Base-by-base conservation (phyloP, 148 eudicot species). In the Chenopodium quinoa region DNA sequence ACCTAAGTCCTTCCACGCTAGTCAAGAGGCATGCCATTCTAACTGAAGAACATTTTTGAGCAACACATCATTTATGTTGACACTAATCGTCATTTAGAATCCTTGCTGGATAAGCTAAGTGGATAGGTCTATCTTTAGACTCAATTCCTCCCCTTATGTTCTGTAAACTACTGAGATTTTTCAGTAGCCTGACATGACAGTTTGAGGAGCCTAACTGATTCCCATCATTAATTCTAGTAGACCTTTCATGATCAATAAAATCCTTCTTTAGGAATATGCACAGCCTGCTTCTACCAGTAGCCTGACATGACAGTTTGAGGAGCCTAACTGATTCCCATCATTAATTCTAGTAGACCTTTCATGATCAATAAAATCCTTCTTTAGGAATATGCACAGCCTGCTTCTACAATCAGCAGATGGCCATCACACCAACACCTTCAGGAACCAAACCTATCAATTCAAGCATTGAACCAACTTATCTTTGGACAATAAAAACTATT, bases 1-100 rank as follows among this genome's bases (percentile, higher is more conserved):
- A 50, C 54, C 54, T 9, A 1, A 50, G 54, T 12, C 54, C 54
- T 50, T 50, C 54, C 54, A 9, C 52, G 22, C 31, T 13, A 29
- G 20, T 50, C 71, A 65, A 31, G 20, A 48, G 22, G 31, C 17
- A 23, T 13, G 29, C 64, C n/a, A 12, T 79, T 68, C 56, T 6
- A 52, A 50, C 37, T n/a, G 11, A 80, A 5, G 40, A 80, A 56
- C 64, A 19, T 40, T 63, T 48, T 63, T 44, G 74, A 81, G 54
- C 70, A 60, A 56, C 32, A 50, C 27, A 62, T 12, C 44, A 20
- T 44, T 19, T 62, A 48, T 17, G 13, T 25, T 23, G 60, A 70
- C 46, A 54, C 47, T 20, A 58, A 11, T 58, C 0, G 14, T 12
- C 17, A 58, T 58, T 17, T n/a, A 10, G 29, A 64, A 47, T 77